Conservation (phyloP, 495 filamentous ascomycete species). For the Aspergillus kassunensis region DNA sequence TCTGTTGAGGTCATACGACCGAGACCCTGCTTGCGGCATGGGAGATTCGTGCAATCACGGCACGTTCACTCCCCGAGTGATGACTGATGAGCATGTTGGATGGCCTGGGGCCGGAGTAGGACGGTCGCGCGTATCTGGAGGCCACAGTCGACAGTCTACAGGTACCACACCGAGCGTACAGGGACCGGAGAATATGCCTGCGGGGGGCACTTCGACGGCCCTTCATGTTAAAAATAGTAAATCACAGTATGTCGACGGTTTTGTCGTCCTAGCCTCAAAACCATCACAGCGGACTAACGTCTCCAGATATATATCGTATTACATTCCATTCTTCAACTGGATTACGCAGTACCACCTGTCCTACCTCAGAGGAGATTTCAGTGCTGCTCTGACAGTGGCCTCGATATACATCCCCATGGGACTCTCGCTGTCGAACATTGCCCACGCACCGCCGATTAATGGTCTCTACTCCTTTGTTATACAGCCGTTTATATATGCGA, state of each 20-base stretch:
- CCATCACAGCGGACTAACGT: neutral
- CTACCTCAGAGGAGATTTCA: conserved; percentile 79
- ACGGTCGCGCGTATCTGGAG: neutral
- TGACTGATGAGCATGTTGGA: conserved; percentile 44
- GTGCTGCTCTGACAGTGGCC: conserved; percentile 83
- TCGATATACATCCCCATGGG: conserved; percentile 99
- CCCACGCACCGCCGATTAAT: conserved; percentile 87
- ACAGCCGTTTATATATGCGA: conserved; percentile 83
- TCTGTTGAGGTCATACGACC: conserved; percentile 37
- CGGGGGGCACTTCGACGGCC: conserved; percentile 29
- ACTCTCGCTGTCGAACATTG: conserved; percentile 85
- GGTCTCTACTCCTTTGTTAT: conserved; percentile 95
- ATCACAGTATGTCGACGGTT: conserved; percentile 28
- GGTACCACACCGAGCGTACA: conserved; percentile 18
- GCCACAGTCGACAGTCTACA: conserved; percentile 13
- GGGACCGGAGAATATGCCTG: conserved; percentile 33
- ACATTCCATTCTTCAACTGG: conserved; percentile 89
- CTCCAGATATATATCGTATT: conserved; percentile 83
- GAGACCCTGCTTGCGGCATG: conserved; percentile 35
- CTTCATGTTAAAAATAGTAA: conserved; percentile 30
- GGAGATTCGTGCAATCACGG: conserved; percentile 63
- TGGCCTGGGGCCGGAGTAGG: conserved; percentile 20
- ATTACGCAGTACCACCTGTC: conserved; percentile 75
- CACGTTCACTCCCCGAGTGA: conserved; percentile 69
- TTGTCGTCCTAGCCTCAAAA: neutral